Conservation (phyloP, 2,329 filamentous ascomycete species). For the Ambrosiella cleistominuta region DNA sequence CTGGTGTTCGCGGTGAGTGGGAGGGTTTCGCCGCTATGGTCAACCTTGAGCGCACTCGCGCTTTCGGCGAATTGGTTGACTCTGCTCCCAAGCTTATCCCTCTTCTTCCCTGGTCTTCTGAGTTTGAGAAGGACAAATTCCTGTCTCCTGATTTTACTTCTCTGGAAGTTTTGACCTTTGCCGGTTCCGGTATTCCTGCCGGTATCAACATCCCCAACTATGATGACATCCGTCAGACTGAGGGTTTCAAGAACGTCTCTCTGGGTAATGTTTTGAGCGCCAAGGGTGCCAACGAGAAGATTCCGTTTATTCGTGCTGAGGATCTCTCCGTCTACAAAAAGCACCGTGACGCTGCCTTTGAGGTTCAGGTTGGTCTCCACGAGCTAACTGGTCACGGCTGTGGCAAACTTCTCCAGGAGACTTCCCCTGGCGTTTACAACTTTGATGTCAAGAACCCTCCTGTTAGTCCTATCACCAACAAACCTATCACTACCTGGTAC, state of each 20-base stretch:
- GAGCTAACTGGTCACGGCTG: slow-evolving; percentile 78
- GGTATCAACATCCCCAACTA: slow-evolving; percentile 56
- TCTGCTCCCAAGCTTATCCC: slow-evolving; percentile 72
- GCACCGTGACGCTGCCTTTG: slow-evolving; percentile 74
- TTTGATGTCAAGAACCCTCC: slow-evolving; percentile 74
- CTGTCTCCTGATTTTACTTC: slow-evolving; percentile 90
- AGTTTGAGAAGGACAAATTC: slow-evolving; percentile 95
- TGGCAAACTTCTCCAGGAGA: slow-evolving; percentile 86
- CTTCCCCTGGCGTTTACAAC: slow-evolving; percentile 63
- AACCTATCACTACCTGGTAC: slow-evolving; percentile 70
- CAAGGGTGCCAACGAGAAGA: slow-evolving; percentile 78
- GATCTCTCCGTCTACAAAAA: slow-evolving; percentile 66
- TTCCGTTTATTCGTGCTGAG: slow-evolving; percentile 69
- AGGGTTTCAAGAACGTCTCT: slow-evolving; percentile 86
- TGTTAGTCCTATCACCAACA: slow-evolving; percentile 57
- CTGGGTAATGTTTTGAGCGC: slow-evolving; percentile 85
- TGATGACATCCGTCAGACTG: slow-evolving; percentile 60
- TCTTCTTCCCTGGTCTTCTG: slow-evolving; percentile 68
- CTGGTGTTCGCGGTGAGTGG: slow-evolving; percentile 67
- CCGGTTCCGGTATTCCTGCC: slow-evolving; percentile 44
- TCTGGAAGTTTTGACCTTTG: slow-evolving; percentile 74
- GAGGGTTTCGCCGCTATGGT: slow-evolving; percentile 58
- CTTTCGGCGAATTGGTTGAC: slow-evolving; percentile 71
- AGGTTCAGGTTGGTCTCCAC: slow-evolving; percentile 90
- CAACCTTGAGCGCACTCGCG: slow-evolving; percentile 55